Evolutionary conservation across 352 stramenopile genomes (phyloP), one percentile per base, ranked within the genome.

Genomic region (Pythium folliculosum): DNA sequence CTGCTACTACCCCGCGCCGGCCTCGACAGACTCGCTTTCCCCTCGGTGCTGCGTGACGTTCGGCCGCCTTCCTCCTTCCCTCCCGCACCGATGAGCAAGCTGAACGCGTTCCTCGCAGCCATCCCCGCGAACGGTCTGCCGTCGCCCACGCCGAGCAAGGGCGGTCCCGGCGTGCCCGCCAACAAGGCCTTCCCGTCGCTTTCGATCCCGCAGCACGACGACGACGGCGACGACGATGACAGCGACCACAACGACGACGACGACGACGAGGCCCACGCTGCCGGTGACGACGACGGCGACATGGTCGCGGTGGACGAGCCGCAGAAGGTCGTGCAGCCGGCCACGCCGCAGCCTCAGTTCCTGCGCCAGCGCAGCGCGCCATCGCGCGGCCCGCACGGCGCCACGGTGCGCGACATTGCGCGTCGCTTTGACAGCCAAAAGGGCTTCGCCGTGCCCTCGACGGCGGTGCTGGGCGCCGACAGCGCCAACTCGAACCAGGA

Each of bases 101-200:
- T 92, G 43, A 89, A 90, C 69, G 84, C 84, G 43, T 92, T 92
- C 73, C 72, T 92, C 67, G 84, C 84, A 51, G 61, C 82, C 13
- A 77, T 92, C 61, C 84, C 84, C 10, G 76, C 81, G 47, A 92
- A 92, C 61, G 76, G 72, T 9, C 69, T 76, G 51, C 71, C 73
- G 7, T 79, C 72, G 21, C 82, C 67, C 30, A 70, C 47, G 16
- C n/a, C 38, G 8, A 22, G 38, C 43, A 67, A 67, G 65, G 53
- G 22, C 27, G 27, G 27, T 3, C 8, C 14, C 0, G 30, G 30
- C 23, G 38, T 57, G 19, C 47, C 59, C 4, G 21, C 48, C 7
- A 54, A 61, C 53, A 73, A 69, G 60, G 59, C 45, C 9, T 73
- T 73, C 13, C 67, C 67, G 17, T 65, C 60, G 38, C 67, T 73